Evolutionary conservation across 208 protist genomes (phyloP).

Genomic region (Trypanosoma avium): DNA sequence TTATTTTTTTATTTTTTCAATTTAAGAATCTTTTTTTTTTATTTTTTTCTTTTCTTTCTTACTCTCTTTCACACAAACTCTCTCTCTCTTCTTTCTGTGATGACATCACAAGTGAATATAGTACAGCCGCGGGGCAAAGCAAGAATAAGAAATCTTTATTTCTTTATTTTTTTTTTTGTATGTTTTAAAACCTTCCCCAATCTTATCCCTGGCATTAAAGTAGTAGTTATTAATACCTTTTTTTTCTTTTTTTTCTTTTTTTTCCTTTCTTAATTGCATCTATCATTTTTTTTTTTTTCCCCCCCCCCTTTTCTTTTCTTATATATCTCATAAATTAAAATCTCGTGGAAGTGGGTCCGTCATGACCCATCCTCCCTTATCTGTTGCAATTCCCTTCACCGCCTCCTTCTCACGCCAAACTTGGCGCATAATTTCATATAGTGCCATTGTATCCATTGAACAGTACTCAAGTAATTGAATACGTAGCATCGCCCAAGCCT

Average conservation of each 20-base stretch:
- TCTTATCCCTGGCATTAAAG: too few species aligned
- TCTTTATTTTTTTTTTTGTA: too few species aligned
- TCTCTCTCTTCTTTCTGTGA: not conserved
- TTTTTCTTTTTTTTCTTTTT: constrained; percentile 5
- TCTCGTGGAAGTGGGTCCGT: constrained; percentile 59
- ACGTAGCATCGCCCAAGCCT: constrained; percentile 72
- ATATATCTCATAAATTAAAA: not conserved
- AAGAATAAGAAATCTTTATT: too few species aligned
- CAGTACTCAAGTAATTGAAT: constrained; percentile 92
- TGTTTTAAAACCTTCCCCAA: too few species aligned
- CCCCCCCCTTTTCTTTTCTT: not conserved
- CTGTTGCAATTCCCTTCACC: constrained; percentile 36
- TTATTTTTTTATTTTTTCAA: not conserved
- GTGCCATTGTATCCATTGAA: constrained; percentile 80
- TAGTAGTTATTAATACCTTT: too few species aligned
- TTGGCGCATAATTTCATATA: constrained; percentile 90
- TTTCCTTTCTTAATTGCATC: not conserved
- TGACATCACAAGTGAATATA: too few species aligned
- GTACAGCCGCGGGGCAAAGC: too few species aligned
- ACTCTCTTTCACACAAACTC: not conserved
- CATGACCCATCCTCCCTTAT: constrained; percentile 87
- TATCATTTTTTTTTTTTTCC: not conserved
- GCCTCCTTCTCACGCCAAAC: constrained; percentile 66
- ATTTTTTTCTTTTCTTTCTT: not conserved
- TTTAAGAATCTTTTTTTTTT: not conserved